Conservation (phyloP, 371 early-diverging fungal genomes). For the Encephalitozoon cuniculi region DNA sequence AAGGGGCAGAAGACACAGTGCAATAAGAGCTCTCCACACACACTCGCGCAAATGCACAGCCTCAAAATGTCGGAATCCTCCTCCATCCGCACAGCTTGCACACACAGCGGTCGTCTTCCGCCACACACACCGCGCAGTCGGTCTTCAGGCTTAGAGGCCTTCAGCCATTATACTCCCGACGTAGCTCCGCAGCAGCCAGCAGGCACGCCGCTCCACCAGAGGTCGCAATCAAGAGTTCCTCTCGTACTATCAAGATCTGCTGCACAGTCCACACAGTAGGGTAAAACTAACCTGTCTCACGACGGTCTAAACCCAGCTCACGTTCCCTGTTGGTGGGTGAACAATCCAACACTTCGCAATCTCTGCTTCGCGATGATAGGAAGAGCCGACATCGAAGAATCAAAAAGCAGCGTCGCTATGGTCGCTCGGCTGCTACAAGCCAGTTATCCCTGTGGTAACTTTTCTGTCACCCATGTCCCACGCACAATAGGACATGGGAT, state of each 20-base stretch:
- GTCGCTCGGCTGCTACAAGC: constrained; percentile 67
- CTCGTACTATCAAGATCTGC: constrained; percentile 65
- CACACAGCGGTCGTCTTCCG: constrained; percentile 12
- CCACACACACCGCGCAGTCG: constrained; percentile 46
- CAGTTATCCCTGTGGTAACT: constrained; percentile 69
- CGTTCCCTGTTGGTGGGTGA: constrained; percentile 66
- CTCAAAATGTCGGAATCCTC: constrained; percentile 22
- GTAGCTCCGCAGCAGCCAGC: constrained; percentile 63
- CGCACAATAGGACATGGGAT: constrained; percentile 64
- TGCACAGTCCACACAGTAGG: constrained; percentile 64
- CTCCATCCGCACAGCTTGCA: constrained; percentile 29
- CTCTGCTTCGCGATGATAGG: constrained; percentile 66
- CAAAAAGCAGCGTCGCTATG: constrained; percentile 68
- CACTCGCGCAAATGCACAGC: neutral
- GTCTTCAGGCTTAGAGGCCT: constrained; percentile 64
- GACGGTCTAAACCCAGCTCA: constrained; percentile 68
- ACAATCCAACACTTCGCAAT: constrained; percentile 66
- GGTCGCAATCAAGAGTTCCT: constrained; percentile 64
- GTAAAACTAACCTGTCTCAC: constrained; percentile 69
- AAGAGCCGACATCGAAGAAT: constrained; percentile 68
- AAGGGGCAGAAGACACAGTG: too few species aligned
- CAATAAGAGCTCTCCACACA: neutral
- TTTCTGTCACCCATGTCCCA: constrained; percentile 65
- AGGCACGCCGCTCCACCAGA: constrained; percentile 63
- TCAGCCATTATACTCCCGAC: constrained; percentile 64